Evolutionary conservation across 148 eudicot genomes (phyloP).

Genomic region (Nepenthes gracilis): DNA sequence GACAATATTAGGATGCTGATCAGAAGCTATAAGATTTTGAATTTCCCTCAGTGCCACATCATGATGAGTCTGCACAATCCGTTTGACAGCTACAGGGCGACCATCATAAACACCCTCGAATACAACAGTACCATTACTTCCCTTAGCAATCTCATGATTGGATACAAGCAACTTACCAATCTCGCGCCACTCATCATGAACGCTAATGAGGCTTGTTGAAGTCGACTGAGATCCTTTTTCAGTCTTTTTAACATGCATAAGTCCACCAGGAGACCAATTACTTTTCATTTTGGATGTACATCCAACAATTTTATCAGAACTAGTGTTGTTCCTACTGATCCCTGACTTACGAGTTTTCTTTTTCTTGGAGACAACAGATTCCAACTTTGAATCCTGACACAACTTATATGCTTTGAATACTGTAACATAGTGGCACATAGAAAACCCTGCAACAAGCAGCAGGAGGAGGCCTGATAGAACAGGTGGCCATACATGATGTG

Average conservation of each 20-base stretch:
- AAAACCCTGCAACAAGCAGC: constrained; percentile 17
- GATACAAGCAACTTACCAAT: constrained; percentile 67
- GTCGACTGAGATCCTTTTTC: constrained; percentile 19
- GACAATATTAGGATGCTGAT: constrained; percentile 81
- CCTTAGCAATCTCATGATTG: constrained; percentile 71
- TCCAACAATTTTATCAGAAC: constrained; percentile 9
- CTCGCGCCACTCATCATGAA: constrained; percentile 29
- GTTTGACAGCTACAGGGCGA: constrained; percentile 89
- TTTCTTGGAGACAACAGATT: constrained; percentile 36
- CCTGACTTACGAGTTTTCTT: constrained; percentile 60
- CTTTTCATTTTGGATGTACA: constrained; percentile 10
- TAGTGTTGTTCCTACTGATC: constrained; percentile 16
- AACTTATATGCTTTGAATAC: constrained; percentile 9
- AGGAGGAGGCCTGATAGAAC: constrained; percentile 16
- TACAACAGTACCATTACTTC: constrained; percentile 93
- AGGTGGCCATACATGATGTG: constrained; percentile 10
- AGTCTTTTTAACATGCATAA: constrained; percentile 6
- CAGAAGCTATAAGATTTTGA: constrained; percentile 91
- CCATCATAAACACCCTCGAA: constrained; percentile 92
- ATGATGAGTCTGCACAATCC: constrained; percentile 79
- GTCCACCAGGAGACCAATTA: constrained; percentile 3
- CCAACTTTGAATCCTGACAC: constrained; percentile 24
- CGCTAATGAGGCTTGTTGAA: constrained; percentile 16
- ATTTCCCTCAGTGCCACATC: constrained; percentile 89
- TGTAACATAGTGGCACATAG: constrained; percentile 13